Base-by-base conservation (phyloP, 306 rosid genomes). In the Cucumis cinereus region DNA sequence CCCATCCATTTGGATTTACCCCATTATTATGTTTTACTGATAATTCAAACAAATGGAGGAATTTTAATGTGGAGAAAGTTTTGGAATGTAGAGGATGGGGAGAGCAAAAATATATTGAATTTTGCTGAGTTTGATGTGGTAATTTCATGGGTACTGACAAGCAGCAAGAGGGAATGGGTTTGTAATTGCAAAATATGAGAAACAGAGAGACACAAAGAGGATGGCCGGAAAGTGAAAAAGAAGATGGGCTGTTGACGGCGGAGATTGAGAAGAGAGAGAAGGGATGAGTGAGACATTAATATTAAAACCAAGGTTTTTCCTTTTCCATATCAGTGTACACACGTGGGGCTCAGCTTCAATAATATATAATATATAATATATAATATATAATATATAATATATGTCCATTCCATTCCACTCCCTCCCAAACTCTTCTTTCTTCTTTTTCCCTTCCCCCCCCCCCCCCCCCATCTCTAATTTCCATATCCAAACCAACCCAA, bases 161-260 rank as follows among this genome's bases (percentile, higher is more conserved):
- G 35, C 35, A 30, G 17, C 11, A 28, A 59, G 6, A 30, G 20
- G 72, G 30, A 64, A 66, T 66, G 45, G 8, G 12, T 3, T 40
- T 8, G 60, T 13, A 55, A 23, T 58, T 58, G 36, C 22, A 60
- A 14, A 61, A 40, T n/a, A 14, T 52, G 54, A 38, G 23, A 67
- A 10, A 40, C 13, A 30, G 41, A 26, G 22, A 62, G 22, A 62
- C 13, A 35, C 0, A 63, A 9, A 6, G 50, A 23, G 16, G n/a
- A 22, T 69, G 74, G 56, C 74, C 74, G 74, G 56, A 69, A 67
- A 69, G 24, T 43, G 24, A 16, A 15, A 62, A 61, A 35, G 33
- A 35, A 9, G 56, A 43, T 43, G 74, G 74, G 74, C 20, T 35
- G 74, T 68, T 68, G 74, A 68, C 74, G 74, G 74, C 74, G 74